phyloP scores from a whole-genome alignment of 257 asterid species.

The Solanum peruvianum region DNA sequence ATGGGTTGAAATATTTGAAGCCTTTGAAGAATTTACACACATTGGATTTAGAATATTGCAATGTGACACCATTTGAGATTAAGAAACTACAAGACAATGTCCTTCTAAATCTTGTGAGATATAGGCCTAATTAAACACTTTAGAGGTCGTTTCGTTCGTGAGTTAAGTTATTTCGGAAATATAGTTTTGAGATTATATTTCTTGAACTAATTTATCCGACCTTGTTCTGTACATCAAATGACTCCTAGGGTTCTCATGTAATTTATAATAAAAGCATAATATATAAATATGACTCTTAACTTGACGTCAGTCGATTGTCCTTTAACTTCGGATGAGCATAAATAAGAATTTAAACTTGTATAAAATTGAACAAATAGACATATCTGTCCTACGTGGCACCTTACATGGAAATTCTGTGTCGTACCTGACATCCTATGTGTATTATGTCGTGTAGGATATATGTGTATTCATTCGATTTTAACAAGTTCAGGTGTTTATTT shows the following conservation, averaged over 20 bases:
- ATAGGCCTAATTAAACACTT: neutral
- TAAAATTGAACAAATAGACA: no score
- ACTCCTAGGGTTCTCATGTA: neutral
- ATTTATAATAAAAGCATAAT: no score
- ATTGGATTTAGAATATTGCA: neutral
- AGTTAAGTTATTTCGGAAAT: neutral
- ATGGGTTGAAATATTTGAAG: neutral
- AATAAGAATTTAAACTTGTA: no score
- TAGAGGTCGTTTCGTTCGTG: neutral
- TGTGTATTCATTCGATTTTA: no score
- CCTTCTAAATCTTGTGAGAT: neutral
- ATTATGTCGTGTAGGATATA: no score
- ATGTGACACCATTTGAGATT: neutral
- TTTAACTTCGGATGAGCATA: no score
- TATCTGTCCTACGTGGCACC: no score
- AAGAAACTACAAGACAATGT: neutral
- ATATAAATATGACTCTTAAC: rapidly evolving
- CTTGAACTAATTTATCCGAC: no score
- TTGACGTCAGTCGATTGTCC: no score
- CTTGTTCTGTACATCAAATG: neutral
- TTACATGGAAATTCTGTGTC: no score
- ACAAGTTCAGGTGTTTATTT: no score
- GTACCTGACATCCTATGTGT: rapidly evolving
- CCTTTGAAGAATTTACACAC: neutral
- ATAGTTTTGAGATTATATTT: no score